Evolutionary conservation across 352 stramenopile species (phyloP), one percentile per base, ranked within the genome.

Genomic region (Globisporangium ultimum): DNA sequence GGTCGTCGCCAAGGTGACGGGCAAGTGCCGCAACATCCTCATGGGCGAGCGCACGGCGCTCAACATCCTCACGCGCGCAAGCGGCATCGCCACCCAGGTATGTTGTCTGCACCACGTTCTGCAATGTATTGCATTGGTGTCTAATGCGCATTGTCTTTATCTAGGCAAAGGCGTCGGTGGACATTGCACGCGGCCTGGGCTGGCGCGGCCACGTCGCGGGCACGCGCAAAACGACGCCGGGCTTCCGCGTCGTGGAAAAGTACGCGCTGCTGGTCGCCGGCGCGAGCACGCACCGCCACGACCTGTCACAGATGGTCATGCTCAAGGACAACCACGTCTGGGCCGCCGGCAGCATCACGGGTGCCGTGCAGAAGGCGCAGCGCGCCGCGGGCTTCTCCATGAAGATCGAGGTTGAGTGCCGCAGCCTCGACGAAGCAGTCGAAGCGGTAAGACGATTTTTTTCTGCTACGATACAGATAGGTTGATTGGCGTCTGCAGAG

Each of bases 311-410:
- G 71, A 99, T 99, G 97, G 96, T 99, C 43, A 99, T 99, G 97
- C 85, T 99, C 49, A 99, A 99, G 73, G 97, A 99, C 72, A 99
- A 99, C 83, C 97, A 99, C 79, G 91, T 99, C 46, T 99, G 96
- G 95, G 84, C 80, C 15, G 87, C 86, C 20, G 97, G 97, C 21
- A 97, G 82, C 66, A 99, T 99, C 72, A 96, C 84, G 46, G 91
- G 92, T 22, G 96, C 97, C 11, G 96, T 99, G 7, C 71, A 84
- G 40, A 91, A 92, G 54, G 97, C 97, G 22, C 84, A 96, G 60
- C 68, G 74, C 50, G 97, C 93, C 9, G 84, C 91, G 21, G 97
- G 97, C 13, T 99, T 99, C 76, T 98, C 86, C 28, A 97, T 98
- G 84, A 99, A 99, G 87, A 98, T 99, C 75, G 97, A 99, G 70